Conservation (phyloP, 1,284 basidiomycete species). For the Malassezia furfur region DNA sequence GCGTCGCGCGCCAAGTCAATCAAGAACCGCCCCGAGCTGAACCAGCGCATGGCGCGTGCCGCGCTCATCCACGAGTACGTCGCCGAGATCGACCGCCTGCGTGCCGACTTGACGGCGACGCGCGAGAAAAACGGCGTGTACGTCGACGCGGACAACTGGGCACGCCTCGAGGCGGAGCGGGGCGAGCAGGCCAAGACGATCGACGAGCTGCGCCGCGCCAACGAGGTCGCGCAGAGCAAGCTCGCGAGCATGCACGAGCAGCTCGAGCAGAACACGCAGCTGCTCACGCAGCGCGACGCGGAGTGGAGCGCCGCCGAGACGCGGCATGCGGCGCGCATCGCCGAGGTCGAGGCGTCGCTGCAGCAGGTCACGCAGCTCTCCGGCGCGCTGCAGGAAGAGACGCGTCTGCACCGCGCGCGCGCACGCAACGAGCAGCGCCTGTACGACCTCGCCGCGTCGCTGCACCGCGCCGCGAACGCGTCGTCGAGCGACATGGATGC, state of each 20-base stretch:
- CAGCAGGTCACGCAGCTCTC: constrained; percentile 21
- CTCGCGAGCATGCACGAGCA: constrained; percentile 41
- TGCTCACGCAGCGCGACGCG: constrained; percentile 37
- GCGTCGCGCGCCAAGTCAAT: constrained; percentile 92
- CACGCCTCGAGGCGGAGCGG: constrained; percentile 31
- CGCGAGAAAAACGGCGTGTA: constrained; percentile 43
- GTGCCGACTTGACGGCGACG: constrained; percentile 65
- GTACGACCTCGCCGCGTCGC: constrained; percentile 60
- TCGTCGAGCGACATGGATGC: constrained; percentile 64
- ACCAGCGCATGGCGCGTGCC: constrained; percentile 85
- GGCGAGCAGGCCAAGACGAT: constrained; percentile 25
- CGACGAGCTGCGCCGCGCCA: constrained; percentile 31
- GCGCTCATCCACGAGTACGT: constrained; percentile 89
- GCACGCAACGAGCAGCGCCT: constrained; percentile 64
- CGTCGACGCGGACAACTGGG: constrained; percentile 34
- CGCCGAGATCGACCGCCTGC: constrained; percentile 85
- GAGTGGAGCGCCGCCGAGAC: constrained; percentile 27
- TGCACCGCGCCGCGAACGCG: constrained; percentile 62
- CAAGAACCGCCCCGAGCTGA: constrained; percentile 87
- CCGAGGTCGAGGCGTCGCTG: constrained; percentile 27
- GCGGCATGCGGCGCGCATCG: constrained; percentile 24
- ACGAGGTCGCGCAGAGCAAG: constrained; percentile 41
- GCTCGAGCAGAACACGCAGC: constrained; percentile 44
- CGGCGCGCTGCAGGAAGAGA: constrained; percentile 50
- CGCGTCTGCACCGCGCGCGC: constrained; percentile 61